A percentile compares a stretch with the other conserved stretches of the same genome.
Evolutionary conservation across 371 early-diverging fungal genomes (phyloP).

Genomic region (Capillidium rhysosporum): DNA sequence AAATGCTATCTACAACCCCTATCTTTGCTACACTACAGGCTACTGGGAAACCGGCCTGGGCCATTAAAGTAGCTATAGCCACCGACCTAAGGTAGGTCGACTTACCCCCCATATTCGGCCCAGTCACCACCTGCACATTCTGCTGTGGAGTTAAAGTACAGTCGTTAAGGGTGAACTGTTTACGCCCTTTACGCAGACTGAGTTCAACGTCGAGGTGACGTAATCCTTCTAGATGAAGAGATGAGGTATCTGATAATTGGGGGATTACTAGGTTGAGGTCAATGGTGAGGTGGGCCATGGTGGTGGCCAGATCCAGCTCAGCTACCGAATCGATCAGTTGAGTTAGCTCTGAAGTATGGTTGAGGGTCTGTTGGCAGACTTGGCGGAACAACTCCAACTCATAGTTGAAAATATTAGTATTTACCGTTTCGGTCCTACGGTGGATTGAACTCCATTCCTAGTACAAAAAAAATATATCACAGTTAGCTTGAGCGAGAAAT

Average conservation of each 20-base stretch:
- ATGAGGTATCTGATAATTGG: background rate
- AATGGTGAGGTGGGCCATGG: conserved; percentile 19
- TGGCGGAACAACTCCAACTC: background rate
- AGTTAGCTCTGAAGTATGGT: conserved; percentile 22
- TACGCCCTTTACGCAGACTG: conserved; percentile 29
- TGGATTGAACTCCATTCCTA: background rate
- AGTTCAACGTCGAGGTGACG: conserved; percentile 82
- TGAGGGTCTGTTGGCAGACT: conserved; percentile 14
- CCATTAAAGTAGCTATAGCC: conserved; percentile 58
- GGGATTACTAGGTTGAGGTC: background rate
- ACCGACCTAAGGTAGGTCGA: conserved; percentile 69
- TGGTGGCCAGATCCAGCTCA: conserved; percentile 41
- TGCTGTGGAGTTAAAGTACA: conserved; percentile 11
- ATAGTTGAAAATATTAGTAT: background rate
- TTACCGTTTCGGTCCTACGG: background rate
- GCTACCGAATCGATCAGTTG: conserved; percentile 32
- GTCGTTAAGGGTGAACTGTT: conserved; percentile 55
- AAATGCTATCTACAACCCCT: conserved; percentile 76
- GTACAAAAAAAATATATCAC: too few relatives aligned
- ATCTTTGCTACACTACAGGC: conserved; percentile 66
- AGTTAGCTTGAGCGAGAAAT: too few relatives aligned
- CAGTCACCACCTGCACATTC: conserved; percentile 11
- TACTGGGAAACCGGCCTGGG: conserved; percentile 86
- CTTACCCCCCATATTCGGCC: conserved; percentile 93
- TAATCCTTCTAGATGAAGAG: conserved; percentile 27